Conservation (phyloP, 2,329 filamentous ascomycete genomes). For the Fusarium pseudoanthophilum region DNA sequence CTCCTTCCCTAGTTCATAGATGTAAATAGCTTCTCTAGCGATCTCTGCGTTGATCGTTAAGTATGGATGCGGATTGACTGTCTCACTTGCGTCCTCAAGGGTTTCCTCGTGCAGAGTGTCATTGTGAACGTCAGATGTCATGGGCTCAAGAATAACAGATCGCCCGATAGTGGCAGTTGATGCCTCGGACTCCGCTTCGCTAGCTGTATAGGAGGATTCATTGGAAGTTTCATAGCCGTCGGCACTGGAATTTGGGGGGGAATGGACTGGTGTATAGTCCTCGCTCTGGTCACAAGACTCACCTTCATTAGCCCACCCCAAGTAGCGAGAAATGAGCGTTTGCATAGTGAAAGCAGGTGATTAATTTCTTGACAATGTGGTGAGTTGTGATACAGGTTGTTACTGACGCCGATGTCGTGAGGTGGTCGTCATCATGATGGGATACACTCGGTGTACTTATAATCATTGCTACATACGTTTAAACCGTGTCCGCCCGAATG, state of each 20-base stretch:
- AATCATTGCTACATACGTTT: not conserved
- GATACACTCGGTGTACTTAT: not conserved
- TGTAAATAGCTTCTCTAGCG: not conserved
- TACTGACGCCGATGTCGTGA: too few species aligned
- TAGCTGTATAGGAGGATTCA: not conserved
- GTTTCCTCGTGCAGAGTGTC: accelerated
- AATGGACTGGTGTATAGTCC: too few species aligned
- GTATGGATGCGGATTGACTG: not conserved
- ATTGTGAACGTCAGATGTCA: accelerated
- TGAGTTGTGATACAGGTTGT: too few species aligned
- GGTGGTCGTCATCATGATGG: not conserved
- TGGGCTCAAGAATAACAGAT: not conserved
- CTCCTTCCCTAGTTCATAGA: not conserved
- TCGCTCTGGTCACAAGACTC: not conserved
- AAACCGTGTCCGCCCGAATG: too few species aligned
- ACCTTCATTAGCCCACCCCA: not conserved
- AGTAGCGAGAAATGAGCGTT: too few species aligned
- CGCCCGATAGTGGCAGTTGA: not conserved
- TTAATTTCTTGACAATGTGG: too few species aligned
- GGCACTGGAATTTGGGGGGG: not conserved
- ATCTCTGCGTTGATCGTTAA: accelerated
- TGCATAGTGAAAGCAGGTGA: too few species aligned
- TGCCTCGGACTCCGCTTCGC: accelerated
- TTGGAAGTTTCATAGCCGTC: not conserved
- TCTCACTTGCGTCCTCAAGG: accelerated